These are phyloP conservation scores for Sindora glabra DNA, from an alignment of 306 rosid genomes.

Conservation along the genomic window DNA sequence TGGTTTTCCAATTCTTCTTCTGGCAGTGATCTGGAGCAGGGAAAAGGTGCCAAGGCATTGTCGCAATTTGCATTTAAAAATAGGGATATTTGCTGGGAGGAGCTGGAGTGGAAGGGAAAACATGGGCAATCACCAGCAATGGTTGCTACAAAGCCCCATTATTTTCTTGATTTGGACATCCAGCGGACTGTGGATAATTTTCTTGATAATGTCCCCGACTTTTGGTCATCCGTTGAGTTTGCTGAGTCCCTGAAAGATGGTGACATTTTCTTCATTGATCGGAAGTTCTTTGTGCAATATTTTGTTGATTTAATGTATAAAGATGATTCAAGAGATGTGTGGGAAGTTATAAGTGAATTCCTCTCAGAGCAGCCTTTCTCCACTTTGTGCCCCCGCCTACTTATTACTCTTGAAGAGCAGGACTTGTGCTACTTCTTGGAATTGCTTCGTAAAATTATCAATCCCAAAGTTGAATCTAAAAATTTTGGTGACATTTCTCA, in stretches of 20 bases:
- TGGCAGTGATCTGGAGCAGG: constrained; percentile 51
- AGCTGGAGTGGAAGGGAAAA: constrained; percentile 93
- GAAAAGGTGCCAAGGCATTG: constrained; percentile 70
- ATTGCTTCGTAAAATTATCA: constrained; percentile 39
- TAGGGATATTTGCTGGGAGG: constrained; percentile 94
- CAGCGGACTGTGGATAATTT: constrained; percentile 66
- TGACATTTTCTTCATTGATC: constrained; percentile 60
- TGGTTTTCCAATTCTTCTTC: constrained; percentile 65
- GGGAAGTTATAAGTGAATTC: constrained; percentile 60
- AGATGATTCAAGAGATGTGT: constrained; percentile 51
- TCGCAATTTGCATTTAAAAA: constrained; percentile 73
- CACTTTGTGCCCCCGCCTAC: constrained; percentile 69
- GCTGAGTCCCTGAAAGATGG: constrained; percentile 76
- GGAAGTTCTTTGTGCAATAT: constrained; percentile 50
- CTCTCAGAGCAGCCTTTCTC: constrained; percentile 62
- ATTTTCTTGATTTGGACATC: constrained; percentile 80
- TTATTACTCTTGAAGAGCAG: constrained; percentile 63
- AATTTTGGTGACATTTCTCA: constrained; percentile 20
- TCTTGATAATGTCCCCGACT: constrained; percentile 73
- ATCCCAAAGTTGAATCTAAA: constrained; percentile 34
- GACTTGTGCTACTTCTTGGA: constrained; percentile 53
- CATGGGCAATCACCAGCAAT: constrained; percentile 97
- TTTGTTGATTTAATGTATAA: constrained; percentile 63
- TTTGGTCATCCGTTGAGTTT: constrained; percentile 86
- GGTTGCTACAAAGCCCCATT: constrained; percentile 95